phyloP scores from a whole-genome alignment of 116 monocot genomes.

The Trichopus zeylanicus region DNA sequence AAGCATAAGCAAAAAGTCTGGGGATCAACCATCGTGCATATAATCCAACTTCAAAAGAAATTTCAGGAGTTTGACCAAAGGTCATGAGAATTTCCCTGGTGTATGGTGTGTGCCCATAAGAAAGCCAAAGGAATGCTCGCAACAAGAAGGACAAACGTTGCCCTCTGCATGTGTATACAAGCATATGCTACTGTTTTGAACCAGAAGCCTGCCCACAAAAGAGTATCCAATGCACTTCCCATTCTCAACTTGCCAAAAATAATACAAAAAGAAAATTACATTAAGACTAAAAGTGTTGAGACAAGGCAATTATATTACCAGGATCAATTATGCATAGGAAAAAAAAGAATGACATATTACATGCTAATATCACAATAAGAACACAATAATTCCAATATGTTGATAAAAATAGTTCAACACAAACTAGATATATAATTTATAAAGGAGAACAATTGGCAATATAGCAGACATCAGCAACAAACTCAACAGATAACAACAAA shows the following conservation, averaged over 20 bases:
- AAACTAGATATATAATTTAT: no score
- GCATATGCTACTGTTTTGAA: constrained; percentile 28
- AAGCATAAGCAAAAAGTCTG: constrained; percentile 27
- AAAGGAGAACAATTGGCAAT: neutral
- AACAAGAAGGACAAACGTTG: constrained; percentile 23
- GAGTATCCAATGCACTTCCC: constrained; percentile 27
- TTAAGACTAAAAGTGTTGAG: neutral
- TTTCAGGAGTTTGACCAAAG: constrained; percentile 21
- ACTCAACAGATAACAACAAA: neutral
- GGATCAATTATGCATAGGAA: neutral
- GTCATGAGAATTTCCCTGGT: constrained; percentile 20
- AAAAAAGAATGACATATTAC: no score
- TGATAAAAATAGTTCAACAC: no score
- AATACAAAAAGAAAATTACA: neutral
- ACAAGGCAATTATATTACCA: neutral
- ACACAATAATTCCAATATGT: no score
- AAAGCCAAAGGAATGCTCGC: constrained; percentile 23
- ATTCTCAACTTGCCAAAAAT: constrained; percentile 19
- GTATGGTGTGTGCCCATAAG: constrained; percentile 28
- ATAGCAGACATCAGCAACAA: neutral
- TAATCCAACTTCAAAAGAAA: constrained; percentile 21
- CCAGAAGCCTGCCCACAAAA: constrained; percentile 44
- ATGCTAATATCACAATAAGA: no score
- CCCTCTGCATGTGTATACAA: constrained; percentile 30
- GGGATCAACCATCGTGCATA: constrained; percentile 37